Conservation (phyloP, 768 basidiomycete species). For the Cubamyces sp. region DNA sequence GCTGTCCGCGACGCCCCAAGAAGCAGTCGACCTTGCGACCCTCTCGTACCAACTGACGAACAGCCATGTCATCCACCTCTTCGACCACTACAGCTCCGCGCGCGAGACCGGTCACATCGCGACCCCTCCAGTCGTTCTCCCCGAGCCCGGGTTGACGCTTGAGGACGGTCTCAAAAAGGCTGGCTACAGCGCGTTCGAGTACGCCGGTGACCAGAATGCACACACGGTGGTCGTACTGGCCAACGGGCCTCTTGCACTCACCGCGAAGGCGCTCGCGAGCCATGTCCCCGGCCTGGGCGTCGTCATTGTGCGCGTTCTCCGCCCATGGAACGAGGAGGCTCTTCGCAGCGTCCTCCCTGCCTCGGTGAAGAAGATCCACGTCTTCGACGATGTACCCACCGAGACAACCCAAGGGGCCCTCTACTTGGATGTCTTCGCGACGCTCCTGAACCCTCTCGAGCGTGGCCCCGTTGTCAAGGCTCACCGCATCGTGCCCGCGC, state of each 20-base stretch:
- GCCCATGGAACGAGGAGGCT: constrained; percentile 79
- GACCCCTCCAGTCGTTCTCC: constrained; percentile 41
- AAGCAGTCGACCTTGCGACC: constrained; percentile 75
- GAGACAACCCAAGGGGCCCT: constrained; percentile 63
- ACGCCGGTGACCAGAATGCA: constrained; percentile 67
- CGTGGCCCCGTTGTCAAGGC: constrained; percentile 49
- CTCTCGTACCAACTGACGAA: constrained; percentile 71
- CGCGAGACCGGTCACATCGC: constrained; percentile 73
- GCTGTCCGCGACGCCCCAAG: constrained; percentile 83
- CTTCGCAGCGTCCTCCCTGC: constrained; percentile 63
- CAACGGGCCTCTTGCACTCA: constrained; percentile 78
- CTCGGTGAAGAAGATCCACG: constrained; percentile 61
- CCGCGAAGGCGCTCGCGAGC: constrained; percentile 55
- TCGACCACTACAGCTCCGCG: constrained; percentile 82
- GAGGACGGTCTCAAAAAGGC: constrained; percentile 54
- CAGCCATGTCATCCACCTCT: constrained; percentile 83
- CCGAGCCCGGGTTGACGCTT: constrained; percentile 39
- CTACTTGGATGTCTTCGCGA: constrained; percentile 72
- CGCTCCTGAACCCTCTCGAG: constrained; percentile 48
- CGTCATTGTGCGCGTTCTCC: constrained; percentile 75
- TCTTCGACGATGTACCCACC: constrained; percentile 79
- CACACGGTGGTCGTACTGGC: constrained; percentile 68
- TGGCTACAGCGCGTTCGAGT: constrained; percentile 80
- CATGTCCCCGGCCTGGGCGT: constrained; percentile 58
- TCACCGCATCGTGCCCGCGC: constrained; percentile 61